Evolutionary conservation across 768 basidiomycete genomes (phyloP), one percentile per base, ranked within the genome.

Genomic region (Paxillus involutus): DNA sequence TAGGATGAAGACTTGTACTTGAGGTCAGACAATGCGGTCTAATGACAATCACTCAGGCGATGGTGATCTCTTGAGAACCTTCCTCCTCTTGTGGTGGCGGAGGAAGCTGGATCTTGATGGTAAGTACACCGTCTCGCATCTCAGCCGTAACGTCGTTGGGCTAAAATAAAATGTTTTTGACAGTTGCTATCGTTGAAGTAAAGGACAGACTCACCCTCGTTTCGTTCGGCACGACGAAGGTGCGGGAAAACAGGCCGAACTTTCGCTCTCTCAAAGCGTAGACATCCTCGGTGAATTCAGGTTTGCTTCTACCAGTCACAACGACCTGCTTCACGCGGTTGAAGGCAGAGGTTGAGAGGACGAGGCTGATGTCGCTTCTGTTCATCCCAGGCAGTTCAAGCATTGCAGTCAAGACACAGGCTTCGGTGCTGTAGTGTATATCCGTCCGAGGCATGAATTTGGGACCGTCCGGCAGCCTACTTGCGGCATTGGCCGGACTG

Each of bases 321-420:
- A 76, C 78, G 59, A 90, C 71, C 62, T 86, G 83, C 63, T 77
- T 84, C 57, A 82, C 77, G 56, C 82, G 77, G 58, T 82, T 89
- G 73, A 81, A 80, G 52, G 75, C 66, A 63, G 83, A 83, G 56
- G 80, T 83, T 47, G 80, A 78, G 51, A 91, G 77, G 47, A 76
- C 77, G 70, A 89, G 75, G 55, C 70, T 78, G 49, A 90, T 60
- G 61, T 88, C 82, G 57, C 67, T 67, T 57, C 75, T 80, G 63
- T 77, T 79, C 64, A 88, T 73, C 41, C 88, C 88, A 4, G 88
- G 88, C 30, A 89, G 73, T 69, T 89, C 87, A 63, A 88, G 78
- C 71, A 82, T 75, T 48, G 81, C 83, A 53, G 77, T 78, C 61
- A 88, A 71, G 37, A 75, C 63, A 65, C 76, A 75, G 47, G 76